Evolutionary conservation across 345 rosid genomes (phyloP).

Genomic region (Arabis hirsuta): DNA sequence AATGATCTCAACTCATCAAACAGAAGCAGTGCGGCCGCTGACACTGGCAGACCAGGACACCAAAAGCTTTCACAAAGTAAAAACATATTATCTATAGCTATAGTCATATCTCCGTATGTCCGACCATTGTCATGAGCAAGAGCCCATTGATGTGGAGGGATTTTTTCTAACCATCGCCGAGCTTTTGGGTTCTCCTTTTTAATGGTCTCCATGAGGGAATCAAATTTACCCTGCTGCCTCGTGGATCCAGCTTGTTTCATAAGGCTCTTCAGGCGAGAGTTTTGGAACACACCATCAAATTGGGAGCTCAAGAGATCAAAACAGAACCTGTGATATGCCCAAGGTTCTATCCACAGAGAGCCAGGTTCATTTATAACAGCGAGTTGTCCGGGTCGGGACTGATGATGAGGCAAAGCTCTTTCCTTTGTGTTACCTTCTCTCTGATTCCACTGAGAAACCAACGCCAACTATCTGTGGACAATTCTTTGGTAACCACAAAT

Average conservation of each 20-base stretch:
- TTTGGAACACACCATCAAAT: too few species aligned
- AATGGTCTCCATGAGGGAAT: slow-evolving; percentile 1
- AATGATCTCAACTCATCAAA: too few species aligned
- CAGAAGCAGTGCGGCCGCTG: too few species aligned
- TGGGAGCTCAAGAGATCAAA: not conserved
- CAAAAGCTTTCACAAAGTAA: not conserved
- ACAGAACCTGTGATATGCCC: slow-evolving; percentile 25
- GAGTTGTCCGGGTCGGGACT: slow-evolving; percentile 27
- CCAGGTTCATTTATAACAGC: slow-evolving; percentile 4
- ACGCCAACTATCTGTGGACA: not conserved
- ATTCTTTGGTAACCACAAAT: slow-evolving; percentile 21
- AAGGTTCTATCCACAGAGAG: slow-evolving; percentile 24
- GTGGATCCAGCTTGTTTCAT: not conserved
- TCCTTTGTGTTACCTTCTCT: slow-evolving; percentile 32
- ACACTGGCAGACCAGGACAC: not conserved
- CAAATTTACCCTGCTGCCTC: not conserved
- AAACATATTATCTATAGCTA: not conserved
- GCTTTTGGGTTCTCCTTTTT: slow-evolving; percentile 5
- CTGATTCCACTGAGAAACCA: slow-evolving; percentile 27
- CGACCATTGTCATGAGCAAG: slow-evolving; percentile 23
- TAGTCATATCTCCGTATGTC: slow-evolving; percentile 12
- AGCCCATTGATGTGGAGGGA: slow-evolving; percentile 16
- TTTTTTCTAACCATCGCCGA: slow-evolving; percentile 19
- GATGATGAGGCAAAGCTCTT: slow-evolving; percentile 21
- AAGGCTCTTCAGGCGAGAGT: not conserved